Conservation (phyloP, 2,329 filamentous ascomycete genomes). For the Beauveria sp. region DNA sequence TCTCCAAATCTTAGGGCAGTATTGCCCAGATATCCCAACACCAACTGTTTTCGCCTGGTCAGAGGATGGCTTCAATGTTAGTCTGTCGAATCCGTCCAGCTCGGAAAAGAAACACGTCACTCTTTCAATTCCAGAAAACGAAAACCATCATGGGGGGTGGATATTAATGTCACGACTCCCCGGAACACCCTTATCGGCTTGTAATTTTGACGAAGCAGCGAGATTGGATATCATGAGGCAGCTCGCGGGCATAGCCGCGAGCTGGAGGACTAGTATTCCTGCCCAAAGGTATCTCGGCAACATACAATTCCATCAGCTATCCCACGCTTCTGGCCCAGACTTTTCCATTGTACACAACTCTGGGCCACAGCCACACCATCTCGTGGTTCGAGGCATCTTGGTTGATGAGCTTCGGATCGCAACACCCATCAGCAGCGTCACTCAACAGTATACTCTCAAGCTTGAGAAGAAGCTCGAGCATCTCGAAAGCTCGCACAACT, state of each 20-base stretch:
- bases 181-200: constrained; percentile 11
- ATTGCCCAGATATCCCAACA: constrained; percentile 15
- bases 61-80: constrained; percentile 12
- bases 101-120: background rate
- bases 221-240: constrained; percentile 12
- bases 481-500: constrained; percentile 2
- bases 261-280: constrained; percentile 15
- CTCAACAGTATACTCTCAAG: constrained; percentile 12
- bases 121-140: background rate
- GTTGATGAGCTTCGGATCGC: constrained; percentile 11
- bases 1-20: constrained; percentile 13
- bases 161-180: constrained; percentile 15
- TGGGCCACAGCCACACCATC: background rate
- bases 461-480: constrained; percentile 11
- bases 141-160: constrained; percentile 14
- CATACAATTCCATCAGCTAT: background rate
- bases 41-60: constrained; percentile 18
- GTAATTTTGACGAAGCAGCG: constrained; percentile 10
- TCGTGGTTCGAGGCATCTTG: constrained; percentile 7
- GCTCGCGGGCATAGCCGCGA: constrained; percentile 14
- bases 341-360: background rate
- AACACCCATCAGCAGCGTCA: constrained; percentile 11
- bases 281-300: constrained; percentile 14
- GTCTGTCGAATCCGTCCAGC: background rate
- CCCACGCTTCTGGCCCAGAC: background rate